A percentile compares a stretch with the other conserved stretches of the same genome.
Evolutionary conservation across 1,284 basidiomycete genomes (phyloP).

Genomic region (Trichosporon sp.): DNA sequence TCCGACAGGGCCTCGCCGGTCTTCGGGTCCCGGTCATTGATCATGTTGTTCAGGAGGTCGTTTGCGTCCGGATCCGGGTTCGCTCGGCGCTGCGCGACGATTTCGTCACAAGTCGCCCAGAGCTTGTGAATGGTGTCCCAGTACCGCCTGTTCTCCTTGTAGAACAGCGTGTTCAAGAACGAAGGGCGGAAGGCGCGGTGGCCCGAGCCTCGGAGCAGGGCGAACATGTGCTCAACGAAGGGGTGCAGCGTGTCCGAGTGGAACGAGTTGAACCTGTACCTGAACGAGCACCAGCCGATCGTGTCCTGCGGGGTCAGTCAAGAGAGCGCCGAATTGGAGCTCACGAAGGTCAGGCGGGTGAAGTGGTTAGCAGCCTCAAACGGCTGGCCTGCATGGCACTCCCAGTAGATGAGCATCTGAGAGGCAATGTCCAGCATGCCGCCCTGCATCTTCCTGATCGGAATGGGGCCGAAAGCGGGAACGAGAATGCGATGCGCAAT

Average conservation of each 20-base stretch:
- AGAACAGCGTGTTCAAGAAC: constrained; percentile 47
- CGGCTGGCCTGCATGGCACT: constrained; percentile 2
- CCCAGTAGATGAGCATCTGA: constrained; percentile 46
- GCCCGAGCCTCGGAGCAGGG: constrained; percentile 50
- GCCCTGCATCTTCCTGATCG: constrained; percentile 53
- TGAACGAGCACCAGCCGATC: constrained; percentile 42
- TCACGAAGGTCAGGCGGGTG: constrained; percentile 6
- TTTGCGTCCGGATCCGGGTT: constrained; percentile 26
- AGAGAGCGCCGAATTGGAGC: neutral
- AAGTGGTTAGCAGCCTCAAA: constrained; percentile 3
- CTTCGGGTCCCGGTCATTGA: constrained; percentile 51
- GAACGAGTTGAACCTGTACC: constrained; percentile 43
- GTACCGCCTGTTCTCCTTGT: constrained; percentile 39
- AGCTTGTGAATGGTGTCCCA: constrained; percentile 49
- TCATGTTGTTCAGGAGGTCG: constrained; percentile 53
- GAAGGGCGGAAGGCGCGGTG: constrained; percentile 46
- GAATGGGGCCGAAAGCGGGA: constrained; percentile 53
- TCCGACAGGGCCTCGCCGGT: constrained; percentile 51
- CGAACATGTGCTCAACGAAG: constrained; percentile 48
- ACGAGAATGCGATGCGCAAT: constrained; percentile 53
- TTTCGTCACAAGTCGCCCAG: neutral
- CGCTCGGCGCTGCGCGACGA: neutral
- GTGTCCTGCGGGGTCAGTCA: neutral
- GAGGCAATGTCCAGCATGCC: constrained; percentile 52
- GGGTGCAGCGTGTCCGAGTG: constrained; percentile 44